phyloP scores from a whole-genome alignment of 305 asterid species.

The Solanum chacoense region DNA sequence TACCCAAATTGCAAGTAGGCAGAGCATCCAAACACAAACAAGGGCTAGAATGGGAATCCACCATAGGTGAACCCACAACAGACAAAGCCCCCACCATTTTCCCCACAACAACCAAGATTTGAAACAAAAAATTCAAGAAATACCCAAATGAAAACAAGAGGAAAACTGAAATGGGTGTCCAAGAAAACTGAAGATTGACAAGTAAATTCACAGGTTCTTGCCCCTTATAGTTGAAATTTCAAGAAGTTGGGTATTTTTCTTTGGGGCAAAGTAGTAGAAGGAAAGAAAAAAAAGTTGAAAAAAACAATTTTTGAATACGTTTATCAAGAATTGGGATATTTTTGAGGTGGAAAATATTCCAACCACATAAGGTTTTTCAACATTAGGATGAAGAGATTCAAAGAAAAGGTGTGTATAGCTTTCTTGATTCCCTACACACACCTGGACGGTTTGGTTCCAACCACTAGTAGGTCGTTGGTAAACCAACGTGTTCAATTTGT shows the following conservation, averaged over 20 bases:
- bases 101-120: background rate
- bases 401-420: background rate
- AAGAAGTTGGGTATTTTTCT: background rate
- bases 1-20: constrained; percentile 22
- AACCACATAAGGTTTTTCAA: constrained; percentile 13
- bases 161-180: constrained; percentile 7
- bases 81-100: constrained; percentile 43
- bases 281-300: background rate
- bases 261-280: background rate
- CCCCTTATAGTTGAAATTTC: constrained; percentile 15
- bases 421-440: background rate
- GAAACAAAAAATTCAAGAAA: background rate
- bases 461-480: background rate
- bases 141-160: constrained; percentile 6
- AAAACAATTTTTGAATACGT: background rate
- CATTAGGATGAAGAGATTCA: background rate
- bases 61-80: constrained; percentile 38
- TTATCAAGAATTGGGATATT: constrained; percentile 13
- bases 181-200: constrained; percentile 22
- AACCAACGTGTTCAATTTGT: constrained; percentile 1
- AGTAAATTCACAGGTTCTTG: constrained; percentile 13
- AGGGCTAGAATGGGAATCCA: constrained; percentile 33
- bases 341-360: constrained; percentile 42
- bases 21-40: constrained; percentile 38
- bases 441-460: background rate